Percentiles rank a stretch among this genome's conserved stretches.
phyloP scores from a whole-genome alignment of 305 asterid genomes.

The Solanum aculeatissimum region DNA sequence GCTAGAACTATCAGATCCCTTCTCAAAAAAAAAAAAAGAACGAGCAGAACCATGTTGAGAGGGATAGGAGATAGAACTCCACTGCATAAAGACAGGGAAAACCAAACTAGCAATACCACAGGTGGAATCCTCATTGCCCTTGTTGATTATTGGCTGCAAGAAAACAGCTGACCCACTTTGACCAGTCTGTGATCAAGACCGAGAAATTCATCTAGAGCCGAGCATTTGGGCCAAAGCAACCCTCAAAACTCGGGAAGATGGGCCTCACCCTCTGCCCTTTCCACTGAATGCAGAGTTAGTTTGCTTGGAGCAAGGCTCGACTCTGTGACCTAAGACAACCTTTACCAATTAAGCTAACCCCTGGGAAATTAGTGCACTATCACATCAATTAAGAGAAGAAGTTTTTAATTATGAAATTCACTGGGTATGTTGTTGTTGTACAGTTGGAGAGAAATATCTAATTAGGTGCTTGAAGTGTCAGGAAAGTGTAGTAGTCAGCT shows the following conservation, averaged over 20 bases:
- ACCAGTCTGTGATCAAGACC: background rate
- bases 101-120: background rate
- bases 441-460: background rate
- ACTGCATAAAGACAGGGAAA: background rate
- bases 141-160: background rate
- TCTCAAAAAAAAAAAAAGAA: background rate
- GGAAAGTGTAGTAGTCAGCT: background rate
- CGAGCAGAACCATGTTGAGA: background rate
- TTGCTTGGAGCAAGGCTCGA: background rate
- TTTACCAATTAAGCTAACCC: background rate
- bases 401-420: background rate
- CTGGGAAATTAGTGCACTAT: background rate
- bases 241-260: background rate
- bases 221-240: background rate
- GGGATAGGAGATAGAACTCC: background rate
- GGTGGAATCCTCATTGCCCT: background rate
- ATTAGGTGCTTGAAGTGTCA: background rate
- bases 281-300: background rate
- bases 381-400: background rate
- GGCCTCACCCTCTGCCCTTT: background rate
- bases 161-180: background rate
- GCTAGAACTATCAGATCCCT: background rate
- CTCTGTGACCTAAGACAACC: background rate
- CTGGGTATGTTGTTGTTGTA: no score
- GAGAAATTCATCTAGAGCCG: background rate